These are phyloP conservation scores for Scenedesmus sp. DNA, from an alignment of 163 green algal species.

Conservation along the genomic window DNA sequence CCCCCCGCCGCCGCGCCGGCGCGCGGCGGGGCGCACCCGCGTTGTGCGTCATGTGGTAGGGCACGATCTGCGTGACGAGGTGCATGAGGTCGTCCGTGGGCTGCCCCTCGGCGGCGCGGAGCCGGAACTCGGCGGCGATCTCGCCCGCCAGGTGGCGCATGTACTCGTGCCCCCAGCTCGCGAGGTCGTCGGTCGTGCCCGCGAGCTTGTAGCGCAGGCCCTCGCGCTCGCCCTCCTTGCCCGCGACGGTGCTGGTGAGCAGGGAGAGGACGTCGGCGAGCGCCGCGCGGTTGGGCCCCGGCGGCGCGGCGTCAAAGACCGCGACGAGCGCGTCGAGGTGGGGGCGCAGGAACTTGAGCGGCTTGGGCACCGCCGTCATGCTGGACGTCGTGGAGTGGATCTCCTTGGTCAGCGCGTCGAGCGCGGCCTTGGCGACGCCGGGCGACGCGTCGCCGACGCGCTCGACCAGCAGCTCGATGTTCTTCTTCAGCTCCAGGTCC, in stretches of 20 bases:
- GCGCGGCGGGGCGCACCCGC: constrained; percentile 52
- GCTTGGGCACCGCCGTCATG: constrained; percentile 99
- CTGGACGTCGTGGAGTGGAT: constrained; percentile 90
- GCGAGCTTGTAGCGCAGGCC: constrained; percentile 88
- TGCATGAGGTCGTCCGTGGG: constrained; percentile 73
- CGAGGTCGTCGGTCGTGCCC: constrained; percentile 70
- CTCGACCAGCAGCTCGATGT: constrained; percentile 94
- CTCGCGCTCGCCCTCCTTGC: constrained; percentile 75
- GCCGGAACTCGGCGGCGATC: constrained; percentile 80
- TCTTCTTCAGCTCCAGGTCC: constrained; percentile 90
- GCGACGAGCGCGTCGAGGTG: constrained; percentile 86
- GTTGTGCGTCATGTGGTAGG: constrained; percentile 98
- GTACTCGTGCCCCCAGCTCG: constrained; percentile 96
- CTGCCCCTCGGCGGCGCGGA: constrained; percentile 37
- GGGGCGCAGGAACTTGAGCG: constrained; percentile 95
- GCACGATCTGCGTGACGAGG: constrained; percentile 92
- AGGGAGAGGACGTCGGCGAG: constrained; percentile 89
- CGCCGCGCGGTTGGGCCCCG: constrained; percentile 20
- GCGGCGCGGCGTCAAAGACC: constrained; percentile 56
- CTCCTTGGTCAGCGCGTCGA: constrained; percentile 82
- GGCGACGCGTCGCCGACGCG: constrained; percentile 58
- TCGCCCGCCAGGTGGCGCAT: constrained; percentile 93
- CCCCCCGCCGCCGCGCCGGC: neutral
- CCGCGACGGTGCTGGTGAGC: constrained; percentile 80
- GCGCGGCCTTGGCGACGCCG: constrained; percentile 74